Base-by-base conservation (phyloP, 805 yeast species). In the Ogataea siamensis region DNA sequence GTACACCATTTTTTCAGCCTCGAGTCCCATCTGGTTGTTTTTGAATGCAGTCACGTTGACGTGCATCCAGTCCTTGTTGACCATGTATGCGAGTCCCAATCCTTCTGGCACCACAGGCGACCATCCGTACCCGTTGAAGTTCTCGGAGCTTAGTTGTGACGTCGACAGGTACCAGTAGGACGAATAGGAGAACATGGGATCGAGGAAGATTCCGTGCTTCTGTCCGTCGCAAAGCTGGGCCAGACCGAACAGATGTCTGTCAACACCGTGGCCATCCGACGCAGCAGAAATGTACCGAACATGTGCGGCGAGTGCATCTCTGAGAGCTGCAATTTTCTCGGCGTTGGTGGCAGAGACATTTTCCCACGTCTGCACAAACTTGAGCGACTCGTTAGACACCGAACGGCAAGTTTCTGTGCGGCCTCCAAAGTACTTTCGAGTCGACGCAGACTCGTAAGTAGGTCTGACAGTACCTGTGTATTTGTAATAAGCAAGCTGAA, bases 381-480 rank as follows among this genome's bases (percentile, higher is more conserved):
- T 67, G 32, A 74, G 68, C 17, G 87, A 74, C 57, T 83, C 95
- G 35, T 60, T 58, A 7, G 95, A 80, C 8, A 87, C 96, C 4
- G 87, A 68, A 55, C 99, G 76, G 45, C 93, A 87, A 16, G 96
- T 84, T 65, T 91, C 99, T 7, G 98, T 91, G 62, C 99, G 78
- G 39, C 99, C 99, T 55, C 76, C 80, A 57, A 78, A 83, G 63
- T 73, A 91, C 60, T 78, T 82, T 63, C 98, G 79, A 2, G 97
- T 91, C 14, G 98, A 87, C 3, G 97, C 96, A 35, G 95, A 82
- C 65, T 91, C 99, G 65, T 91, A 91, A 9, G 97, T 91, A 47
- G 97, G 96, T 57, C 91, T 75, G 37, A 78, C 70, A 37, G 73
- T 76, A 15, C 95, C 95, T 27, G 86, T 73, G 64, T 80, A 70